Percentiles rank a stretch among this genome's conserved stretches.
Conservation (phyloP, 495 filamentous ascomycete species). For the Xylaria telfairii region DNA sequence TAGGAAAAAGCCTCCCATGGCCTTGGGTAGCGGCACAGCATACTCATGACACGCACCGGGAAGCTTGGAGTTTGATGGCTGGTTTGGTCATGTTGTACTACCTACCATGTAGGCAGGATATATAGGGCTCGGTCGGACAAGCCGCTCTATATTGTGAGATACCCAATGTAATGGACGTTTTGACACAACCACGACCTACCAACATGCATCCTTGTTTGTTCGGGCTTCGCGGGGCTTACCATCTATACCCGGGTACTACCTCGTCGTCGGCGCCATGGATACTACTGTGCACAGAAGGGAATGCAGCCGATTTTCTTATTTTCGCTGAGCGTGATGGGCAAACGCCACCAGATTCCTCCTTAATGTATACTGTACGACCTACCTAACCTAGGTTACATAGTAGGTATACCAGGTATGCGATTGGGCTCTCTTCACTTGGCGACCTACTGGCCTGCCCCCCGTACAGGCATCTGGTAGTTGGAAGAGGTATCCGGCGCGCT, state of each 20-base stretch:
- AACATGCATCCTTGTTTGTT: neutral
- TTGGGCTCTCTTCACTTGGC: too few relatives aligned
- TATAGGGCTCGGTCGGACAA: constrained; percentile 15
- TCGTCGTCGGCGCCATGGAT: too few relatives aligned
- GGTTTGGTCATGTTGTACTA: constrained; percentile 24
- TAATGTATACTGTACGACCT: too few relatives aligned
- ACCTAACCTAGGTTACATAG: too few relatives aligned
- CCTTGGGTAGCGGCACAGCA: neutral
- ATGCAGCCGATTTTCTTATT: too few relatives aligned
- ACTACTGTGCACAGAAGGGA: too few relatives aligned
- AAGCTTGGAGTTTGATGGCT: constrained; percentile 17
- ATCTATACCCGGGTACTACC: too few relatives aligned
- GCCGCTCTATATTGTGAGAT: constrained; percentile 20
- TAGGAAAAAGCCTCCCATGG: neutral
- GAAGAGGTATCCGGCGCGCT: neutral
- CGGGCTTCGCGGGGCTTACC: neutral
- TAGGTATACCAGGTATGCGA: too few relatives aligned
- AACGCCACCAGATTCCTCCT: too few relatives aligned
- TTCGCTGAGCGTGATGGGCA: too few relatives aligned
- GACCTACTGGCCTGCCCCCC: too few relatives aligned
- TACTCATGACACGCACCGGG: neutral
- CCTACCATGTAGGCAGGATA: constrained; percentile 20
- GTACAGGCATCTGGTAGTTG: too few relatives aligned
- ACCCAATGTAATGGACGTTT: constrained; percentile 20
- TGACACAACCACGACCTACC: neutral